Percentiles rank a stretch among this genome's conserved stretches.
These are phyloP conservation scores for Ceratobasidium sp. DNA, from an alignment of 1,284 basidiomycete species.

Conservation along the genomic window DNA sequence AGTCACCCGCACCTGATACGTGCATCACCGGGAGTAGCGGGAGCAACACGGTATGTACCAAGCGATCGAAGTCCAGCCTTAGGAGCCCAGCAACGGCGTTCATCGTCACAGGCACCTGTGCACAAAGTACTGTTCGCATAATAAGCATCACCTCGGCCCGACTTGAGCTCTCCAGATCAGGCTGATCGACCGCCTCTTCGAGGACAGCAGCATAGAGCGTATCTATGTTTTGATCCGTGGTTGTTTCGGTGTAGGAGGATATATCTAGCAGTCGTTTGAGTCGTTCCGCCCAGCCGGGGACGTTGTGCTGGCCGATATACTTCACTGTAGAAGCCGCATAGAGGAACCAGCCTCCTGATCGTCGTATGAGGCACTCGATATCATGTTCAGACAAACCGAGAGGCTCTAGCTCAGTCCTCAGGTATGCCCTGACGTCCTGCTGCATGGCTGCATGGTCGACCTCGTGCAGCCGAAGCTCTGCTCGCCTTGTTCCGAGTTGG, in stretches of 20 bases:
- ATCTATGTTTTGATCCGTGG: not conserved
- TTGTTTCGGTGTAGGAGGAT: not conserved
- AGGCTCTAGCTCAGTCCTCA: not conserved
- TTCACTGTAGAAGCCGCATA: too few species aligned
- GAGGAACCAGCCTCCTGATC: too few species aligned
- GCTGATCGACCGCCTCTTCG: conserved; percentile 5
- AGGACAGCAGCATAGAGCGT: too few species aligned
- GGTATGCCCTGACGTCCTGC: conserved; percentile 1
- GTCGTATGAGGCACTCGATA: too few species aligned
- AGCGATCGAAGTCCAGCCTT: not conserved
- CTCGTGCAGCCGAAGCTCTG: not conserved
- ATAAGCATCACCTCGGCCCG: not conserved
- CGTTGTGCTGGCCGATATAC: not conserved
- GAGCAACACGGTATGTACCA: not conserved
- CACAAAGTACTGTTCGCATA: not conserved
- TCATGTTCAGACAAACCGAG: not conserved
- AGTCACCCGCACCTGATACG: too few species aligned
- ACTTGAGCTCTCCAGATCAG: not conserved
- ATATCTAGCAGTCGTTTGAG: not conserved
- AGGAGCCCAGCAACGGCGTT: not conserved
- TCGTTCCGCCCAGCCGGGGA: too few species aligned
- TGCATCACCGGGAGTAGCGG: not conserved
- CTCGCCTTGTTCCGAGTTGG: not conserved
- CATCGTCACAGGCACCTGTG: not conserved
- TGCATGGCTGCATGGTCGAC: not conserved